Evolutionary conservation across 352 stramenopile genomes (phyloP), one percentile per base, ranked within the genome.

Genomic region (Phytophthora sp.): DNA sequence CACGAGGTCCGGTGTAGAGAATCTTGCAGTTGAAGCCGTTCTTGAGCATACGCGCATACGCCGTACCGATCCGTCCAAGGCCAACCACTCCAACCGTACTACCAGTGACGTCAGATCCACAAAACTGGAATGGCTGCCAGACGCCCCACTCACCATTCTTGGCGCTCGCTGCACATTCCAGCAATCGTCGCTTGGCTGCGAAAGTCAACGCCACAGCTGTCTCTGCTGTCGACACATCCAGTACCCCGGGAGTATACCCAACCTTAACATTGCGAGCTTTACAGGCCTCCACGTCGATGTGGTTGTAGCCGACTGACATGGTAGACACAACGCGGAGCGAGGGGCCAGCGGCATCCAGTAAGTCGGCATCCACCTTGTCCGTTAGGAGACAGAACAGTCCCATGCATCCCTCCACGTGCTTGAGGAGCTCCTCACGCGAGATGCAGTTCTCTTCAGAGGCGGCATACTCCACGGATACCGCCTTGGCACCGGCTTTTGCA

Each of bases 271-370:
- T 77, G 6, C 74, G 60, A 33, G 78, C 77, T 51, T 81, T 66
- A 47, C 87, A 96, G 30, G 85, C 85, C 12, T 88, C 71, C 2
- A 97, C 68, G 50, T 96, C 89, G 66, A 98, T 95, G 69, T 98
- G 90, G 79, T 98, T 94, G 54, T 91, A 85, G 52, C 92, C 92
- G 6, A 95, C 90, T 21, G 84, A 96, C 87, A 98, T 92, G 38
- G 92, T 97, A 54, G 63, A 93, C 26, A 91, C 84, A 13, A 91
- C 82, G 30, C 79, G 79, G 21, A 93, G 72, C 24, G 74, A 74
- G 8, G 79, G 73, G 1, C 86, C 86, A 27, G 81, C 81, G 6
- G 64, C 66, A 20, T 80, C 78, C 36, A 93, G 66, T 46, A 92
- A 57, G 57, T 90, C 84, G n/a, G 62, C 73, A 57, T 93, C 84